Conservation (phyloP, 768 basidiomycete species). For the Rhodotorula taiwanensis region DNA sequence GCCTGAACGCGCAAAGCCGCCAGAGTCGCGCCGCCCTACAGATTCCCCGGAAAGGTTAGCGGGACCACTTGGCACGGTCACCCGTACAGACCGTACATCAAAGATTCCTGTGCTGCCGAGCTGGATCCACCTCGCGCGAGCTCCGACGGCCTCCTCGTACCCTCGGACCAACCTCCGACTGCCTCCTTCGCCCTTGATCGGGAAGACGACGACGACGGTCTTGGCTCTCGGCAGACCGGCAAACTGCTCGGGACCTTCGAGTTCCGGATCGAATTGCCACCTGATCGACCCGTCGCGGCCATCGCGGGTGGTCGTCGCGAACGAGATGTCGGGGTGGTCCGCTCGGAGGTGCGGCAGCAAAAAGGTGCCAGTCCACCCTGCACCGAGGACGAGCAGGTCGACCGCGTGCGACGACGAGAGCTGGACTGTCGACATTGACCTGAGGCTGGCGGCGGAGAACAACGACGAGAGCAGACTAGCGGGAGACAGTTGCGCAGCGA, state of each 20-base stretch:
- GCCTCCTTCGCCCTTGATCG: constrained; percentile 46
- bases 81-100: constrained; percentile 50
- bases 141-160: constrained; percentile 48
- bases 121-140: constrained; percentile 53
- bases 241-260: constrained; percentile 50
- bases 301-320: constrained; percentile 52
- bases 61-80: not conserved
- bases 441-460: not conserved
- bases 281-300: constrained; percentile 52
- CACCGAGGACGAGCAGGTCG: constrained; percentile 59
- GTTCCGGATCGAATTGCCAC: constrained; percentile 56
- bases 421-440: not conserved
- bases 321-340: constrained; percentile 9
- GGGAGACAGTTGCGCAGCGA: not conserved
- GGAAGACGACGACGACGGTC: constrained; percentile 52
- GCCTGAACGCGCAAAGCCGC: not conserved
- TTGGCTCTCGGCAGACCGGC: constrained; percentile 52
- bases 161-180: constrained; percentile 50
- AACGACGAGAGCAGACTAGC: not conserved
- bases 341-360: constrained; percentile 53
- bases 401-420: constrained; percentile 38
- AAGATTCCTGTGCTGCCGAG: constrained; percentile 60
- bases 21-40: constrained; percentile 44
- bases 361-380: constrained; percentile 62
- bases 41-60: not conserved